Evolutionary conservation across 805 yeast species (phyloP).

Genomic region (Saccharomycodes ludwigii): DNA sequence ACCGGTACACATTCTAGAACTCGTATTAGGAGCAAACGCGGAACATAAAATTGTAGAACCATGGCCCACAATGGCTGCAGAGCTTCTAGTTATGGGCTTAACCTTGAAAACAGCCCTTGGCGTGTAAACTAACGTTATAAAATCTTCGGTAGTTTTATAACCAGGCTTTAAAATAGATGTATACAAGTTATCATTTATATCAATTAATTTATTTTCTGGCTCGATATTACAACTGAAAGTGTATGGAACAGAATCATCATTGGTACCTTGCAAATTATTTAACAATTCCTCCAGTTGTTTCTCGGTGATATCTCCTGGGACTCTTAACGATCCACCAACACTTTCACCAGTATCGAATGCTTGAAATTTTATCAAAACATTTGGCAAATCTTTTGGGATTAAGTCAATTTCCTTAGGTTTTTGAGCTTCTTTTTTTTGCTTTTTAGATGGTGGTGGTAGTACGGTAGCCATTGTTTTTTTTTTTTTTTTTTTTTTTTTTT

Average conservation of each 20-base stretch:
- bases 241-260: slow-evolving; percentile 83
- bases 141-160: slow-evolving; percentile 82
- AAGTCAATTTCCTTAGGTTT: slow-evolving; percentile 62
- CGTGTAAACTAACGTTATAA: slow-evolving; percentile 77
- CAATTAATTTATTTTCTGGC: slow-evolving; percentile 36
- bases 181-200: slow-evolving; percentile 68
- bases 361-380: slow-evolving; percentile 78
- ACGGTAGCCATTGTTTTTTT: slow-evolving; percentile 64
- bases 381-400: slow-evolving; percentile 69
- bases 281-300: slow-evolving; percentile 79
- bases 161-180: slow-evolving; percentile 78
- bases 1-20: slow-evolving; percentile 82
- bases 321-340: slow-evolving; percentile 75
- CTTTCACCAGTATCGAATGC: slow-evolving; percentile 88
- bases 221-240: slow-evolving; percentile 62
- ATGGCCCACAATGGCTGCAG: slow-evolving; percentile 91
- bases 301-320: slow-evolving; percentile 81
- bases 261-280: slow-evolving; percentile 59
- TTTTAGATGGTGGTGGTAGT: slow-evolving; percentile 87
- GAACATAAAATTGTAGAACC: slow-evolving; percentile 87
- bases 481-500: not conserved
- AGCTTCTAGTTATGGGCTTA: slow-evolving; percentile 77
- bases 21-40: slow-evolving; percentile 84
- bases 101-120: slow-evolving; percentile 95
- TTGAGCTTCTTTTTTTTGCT: slow-evolving; percentile 75